These are phyloP conservation scores for Oryza brachyantha DNA, from an alignment of 176 grass and related monocot species.

Conservation along the genomic window DNA sequence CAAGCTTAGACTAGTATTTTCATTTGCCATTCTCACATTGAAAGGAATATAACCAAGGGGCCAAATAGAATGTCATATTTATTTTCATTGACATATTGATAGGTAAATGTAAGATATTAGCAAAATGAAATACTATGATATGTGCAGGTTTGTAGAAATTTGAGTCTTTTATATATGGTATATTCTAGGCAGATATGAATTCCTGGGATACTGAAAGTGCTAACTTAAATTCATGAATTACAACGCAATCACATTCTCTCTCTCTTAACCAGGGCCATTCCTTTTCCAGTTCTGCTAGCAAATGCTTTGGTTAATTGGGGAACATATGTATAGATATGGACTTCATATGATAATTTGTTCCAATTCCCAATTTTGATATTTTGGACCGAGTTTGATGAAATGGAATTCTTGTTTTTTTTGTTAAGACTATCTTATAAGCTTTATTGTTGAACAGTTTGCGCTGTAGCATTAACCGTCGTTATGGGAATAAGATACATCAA, in stretches of 20 bases:
- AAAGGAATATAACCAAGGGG: background rate
- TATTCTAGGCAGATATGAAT: background rate
- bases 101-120: background rate
- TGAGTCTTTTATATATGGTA: background rate
- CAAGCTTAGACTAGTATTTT: background rate
- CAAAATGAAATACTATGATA: background rate
- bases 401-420: background rate
- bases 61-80: background rate
- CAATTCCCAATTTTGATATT: background rate
- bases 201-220: background rate
- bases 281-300: conserved; percentile 2
- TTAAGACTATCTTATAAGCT: background rate
- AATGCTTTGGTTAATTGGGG: background rate
- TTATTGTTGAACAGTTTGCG: conserved; percentile 58
- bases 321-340: background rate
- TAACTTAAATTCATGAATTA: background rate
- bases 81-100: background rate
- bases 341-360: background rate
- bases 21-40: background rate
- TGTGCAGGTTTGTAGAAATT: background rate
- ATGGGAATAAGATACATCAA: conserved; percentile 80
- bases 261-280: background rate
- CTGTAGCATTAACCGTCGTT: conserved; percentile 46
- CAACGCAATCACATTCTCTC: background rate
- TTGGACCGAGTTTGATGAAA: background rate